These are phyloP conservation scores for Didymosphaeria variabile DNA, from an alignment of 2,329 filamentous ascomycete species.

Conservation along the genomic window DNA sequence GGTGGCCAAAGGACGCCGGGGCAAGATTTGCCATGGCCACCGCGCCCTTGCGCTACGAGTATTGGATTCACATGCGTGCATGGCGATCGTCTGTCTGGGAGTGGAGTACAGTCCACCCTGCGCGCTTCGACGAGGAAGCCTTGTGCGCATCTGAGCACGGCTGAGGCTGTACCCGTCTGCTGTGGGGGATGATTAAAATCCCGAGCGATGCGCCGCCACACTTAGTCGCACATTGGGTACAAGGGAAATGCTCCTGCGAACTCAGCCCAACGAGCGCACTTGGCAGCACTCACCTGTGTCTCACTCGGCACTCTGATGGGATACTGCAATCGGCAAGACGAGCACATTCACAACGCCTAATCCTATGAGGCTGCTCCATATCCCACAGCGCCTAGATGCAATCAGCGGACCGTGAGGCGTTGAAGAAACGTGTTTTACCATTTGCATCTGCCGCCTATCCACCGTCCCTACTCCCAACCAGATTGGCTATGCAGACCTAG, in stretches of 20 bases:
- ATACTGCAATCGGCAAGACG: not conserved
- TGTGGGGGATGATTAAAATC: too few relatives aligned
- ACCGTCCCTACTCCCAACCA: not conserved
- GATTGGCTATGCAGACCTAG: conserved; percentile 8
- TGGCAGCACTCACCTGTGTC: conserved; percentile 12
- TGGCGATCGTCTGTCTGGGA: not conserved
- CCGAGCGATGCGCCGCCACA: not conserved
- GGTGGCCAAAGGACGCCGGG: not conserved
- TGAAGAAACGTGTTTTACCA: conserved; percentile 15
- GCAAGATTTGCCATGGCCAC: not conserved
- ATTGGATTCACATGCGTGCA: not conserved
- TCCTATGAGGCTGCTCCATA: not conserved
- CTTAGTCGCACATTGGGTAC: not conserved
- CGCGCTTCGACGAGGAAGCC: conserved; percentile 1
- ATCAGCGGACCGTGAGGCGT: conserved; percentile 7
- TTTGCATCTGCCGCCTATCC: not conserved
- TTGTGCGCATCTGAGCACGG: not conserved
- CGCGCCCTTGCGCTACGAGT: not conserved
- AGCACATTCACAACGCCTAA: conserved; percentile 5
- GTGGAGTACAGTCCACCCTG: not conserved
- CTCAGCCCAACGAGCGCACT: not conserved
- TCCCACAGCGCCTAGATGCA: not conserved
- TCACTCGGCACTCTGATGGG: not conserved
- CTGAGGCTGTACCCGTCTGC: not conserved
- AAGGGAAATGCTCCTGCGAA: not conserved